Evolutionary conservation across 2,329 filamentous ascomycete species (phyloP), one percentile per base, ranked within the genome.

Genomic region (Sporothrix variecibatus): DNA sequence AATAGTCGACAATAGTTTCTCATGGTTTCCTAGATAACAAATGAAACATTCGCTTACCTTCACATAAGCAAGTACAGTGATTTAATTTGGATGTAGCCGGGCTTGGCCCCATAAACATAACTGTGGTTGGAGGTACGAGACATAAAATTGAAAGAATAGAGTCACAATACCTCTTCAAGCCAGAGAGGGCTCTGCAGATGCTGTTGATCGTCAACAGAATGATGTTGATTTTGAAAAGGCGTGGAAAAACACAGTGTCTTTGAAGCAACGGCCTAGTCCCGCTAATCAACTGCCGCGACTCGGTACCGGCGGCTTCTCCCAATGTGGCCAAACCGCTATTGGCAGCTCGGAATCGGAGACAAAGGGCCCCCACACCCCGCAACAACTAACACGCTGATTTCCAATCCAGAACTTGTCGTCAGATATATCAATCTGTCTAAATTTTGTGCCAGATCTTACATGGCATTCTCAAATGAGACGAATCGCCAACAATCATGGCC

Each of bases 371-470:
- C 62, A 67, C 38, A 43, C 62, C 62, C 62, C 38, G n/a, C 38
- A 60, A 62, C 31, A 17, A 46, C 62, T 46, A 67, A 67, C 62
- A 67, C 62, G 31, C 58, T 23, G 62, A 28, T 67, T 46, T 67
- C 38, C 23, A 46, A 67, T 20, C 34, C 6, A 15, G 17, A 15
- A 4, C 9, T 2, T 23, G 3, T 23, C 20, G 2, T 23, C 3
- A 5, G 7, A 40, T 34, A 23, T 12, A 26, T 40, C 31, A 20
- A n/a, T 3, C 60, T 12, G 11, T 12, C 20, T 11, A 43, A 40
- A 23, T 15, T 28, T 3, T 28, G 51, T 56, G 51, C 8, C n/a
- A 53, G 5, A 34, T 34, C 34, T 34, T 8, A 34, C 34, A 34
- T 7, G 34, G 34, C 43, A 53, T 53, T 53, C n/a, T 53, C 2